These are phyloP conservation scores for Exophiala sideris DNA, from an alignment of 2,329 filamentous ascomycete species.

Conservation along the genomic window DNA sequence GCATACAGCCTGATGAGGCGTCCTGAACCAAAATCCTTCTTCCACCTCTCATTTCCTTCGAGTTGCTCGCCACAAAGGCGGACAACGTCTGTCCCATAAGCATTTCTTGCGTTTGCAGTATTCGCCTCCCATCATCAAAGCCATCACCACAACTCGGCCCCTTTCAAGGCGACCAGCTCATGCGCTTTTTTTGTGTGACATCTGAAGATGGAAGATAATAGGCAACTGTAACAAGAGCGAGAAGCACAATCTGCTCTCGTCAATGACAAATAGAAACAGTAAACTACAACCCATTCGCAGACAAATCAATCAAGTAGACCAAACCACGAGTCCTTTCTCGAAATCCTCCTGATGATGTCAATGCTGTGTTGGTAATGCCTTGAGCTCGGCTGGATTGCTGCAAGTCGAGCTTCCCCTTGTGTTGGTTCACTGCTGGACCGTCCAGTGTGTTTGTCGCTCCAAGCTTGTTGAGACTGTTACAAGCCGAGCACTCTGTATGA, in stretches of 20 bases:
- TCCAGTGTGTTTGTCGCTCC: constrained; percentile 20
- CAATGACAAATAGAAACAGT: neutral
- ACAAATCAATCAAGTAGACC: neutral
- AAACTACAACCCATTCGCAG: neutral
- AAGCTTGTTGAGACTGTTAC: constrained; percentile 9
- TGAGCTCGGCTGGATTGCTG: constrained; percentile 22
- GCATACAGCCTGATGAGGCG: neutral
- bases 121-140: neutral
- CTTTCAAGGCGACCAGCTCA: neutral
- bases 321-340: constrained; percentile 3
- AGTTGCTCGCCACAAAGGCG: constrained; percentile 1
- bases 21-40: neutral
- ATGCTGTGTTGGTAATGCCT: constrained; percentile 1
- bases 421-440: constrained; percentile 24
- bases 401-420: constrained; percentile 24
- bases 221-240: neutral
- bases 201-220: neutral
- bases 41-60: neutral
- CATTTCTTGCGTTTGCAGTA: neutral
- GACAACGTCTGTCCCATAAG: neutral
- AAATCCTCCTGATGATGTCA: neutral
- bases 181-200: neutral
- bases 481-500: constrained; percentile 13
- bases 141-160: neutral
- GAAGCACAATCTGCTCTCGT: neutral